phyloP scores from a whole-genome alignment of 352 stramenopile species.

The Phytophthora tentaculata region DNA sequence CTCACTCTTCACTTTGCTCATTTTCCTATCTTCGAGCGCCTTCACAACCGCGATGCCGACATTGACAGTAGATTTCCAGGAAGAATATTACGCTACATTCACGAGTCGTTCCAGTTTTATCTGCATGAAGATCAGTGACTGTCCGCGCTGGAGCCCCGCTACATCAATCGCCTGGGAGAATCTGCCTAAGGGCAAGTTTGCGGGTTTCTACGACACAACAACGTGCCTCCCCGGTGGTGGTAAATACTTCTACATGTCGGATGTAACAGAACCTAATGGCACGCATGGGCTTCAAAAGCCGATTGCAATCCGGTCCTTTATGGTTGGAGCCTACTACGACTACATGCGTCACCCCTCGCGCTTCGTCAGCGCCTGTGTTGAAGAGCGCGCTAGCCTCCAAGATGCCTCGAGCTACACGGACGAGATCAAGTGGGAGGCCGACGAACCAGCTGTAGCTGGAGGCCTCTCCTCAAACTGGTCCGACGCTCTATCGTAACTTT shows the following conservation, averaged over 20 bases:
- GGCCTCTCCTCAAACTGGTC: conserved; percentile 17
- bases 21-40: background rate
- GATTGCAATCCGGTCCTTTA: conserved; percentile 1
- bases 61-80: background rate
- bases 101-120: background rate
- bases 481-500: background rate
- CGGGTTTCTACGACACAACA: conserved; percentile 2
- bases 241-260: background rate
- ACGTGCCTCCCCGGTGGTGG: background rate
- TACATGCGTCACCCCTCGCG: background rate
- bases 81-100: background rate
- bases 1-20: background rate
- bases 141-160: background rate
- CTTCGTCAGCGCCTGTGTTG: background rate
- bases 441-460: conserved; percentile 1
- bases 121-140: background rate
- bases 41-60: background rate
- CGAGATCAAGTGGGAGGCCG: background rate
- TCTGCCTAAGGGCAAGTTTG: background rate
- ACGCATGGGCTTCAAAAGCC: background rate
- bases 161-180: background rate
- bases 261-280: background rate
- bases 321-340: background rate
- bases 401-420: background rate
- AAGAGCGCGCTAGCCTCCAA: background rate